Percentiles rank a stretch among this genome's conserved stretches.
phyloP scores from a whole-genome alignment of 2,329 filamentous ascomycete genomes.

The Colletotrichum somersetense region DNA sequence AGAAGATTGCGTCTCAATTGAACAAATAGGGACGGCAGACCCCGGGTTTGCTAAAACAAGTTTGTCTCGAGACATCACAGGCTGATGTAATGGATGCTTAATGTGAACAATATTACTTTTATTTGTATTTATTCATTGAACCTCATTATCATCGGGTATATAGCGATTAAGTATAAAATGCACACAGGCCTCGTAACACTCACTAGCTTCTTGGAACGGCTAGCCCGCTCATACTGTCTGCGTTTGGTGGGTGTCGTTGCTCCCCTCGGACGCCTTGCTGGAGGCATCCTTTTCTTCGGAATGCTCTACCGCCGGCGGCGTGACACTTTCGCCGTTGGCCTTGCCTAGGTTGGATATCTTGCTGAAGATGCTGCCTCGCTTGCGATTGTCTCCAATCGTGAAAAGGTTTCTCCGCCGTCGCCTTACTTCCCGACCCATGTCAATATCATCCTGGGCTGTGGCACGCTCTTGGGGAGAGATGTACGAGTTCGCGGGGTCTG shows the following conservation, averaged over 20 bases:
- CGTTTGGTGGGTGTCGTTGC: slow-evolving; percentile 28
- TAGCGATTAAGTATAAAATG: slow-evolving; percentile 38
- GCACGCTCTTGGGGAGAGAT: slow-evolving; percentile 38
- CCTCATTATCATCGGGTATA: slow-evolving; percentile 41
- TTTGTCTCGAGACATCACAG: not conserved
- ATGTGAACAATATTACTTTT: slow-evolving; percentile 6
- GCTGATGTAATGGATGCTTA: not conserved
- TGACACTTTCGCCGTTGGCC: slow-evolving; percentile 35
- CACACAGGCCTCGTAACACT: slow-evolving; percentile 19
- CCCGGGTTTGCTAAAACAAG: not conserved
- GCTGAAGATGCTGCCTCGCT: slow-evolving; percentile 35
- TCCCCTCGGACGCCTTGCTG: slow-evolving; percentile 36
- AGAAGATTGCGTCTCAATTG: slow-evolving; percentile 59
- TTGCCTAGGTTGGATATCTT: slow-evolving; percentile 36
- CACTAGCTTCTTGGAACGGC: slow-evolving; percentile 8
- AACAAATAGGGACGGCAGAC: not conserved
- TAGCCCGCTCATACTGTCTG: slow-evolving; percentile 33
- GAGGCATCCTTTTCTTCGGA: slow-evolving; percentile 36
- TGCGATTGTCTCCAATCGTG: slow-evolving; percentile 28
- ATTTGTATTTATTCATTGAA: slow-evolving; percentile 26
- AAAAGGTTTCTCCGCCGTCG: slow-evolving; percentile 26
- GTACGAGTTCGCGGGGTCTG: slow-evolving; percentile 50
- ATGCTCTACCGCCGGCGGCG: slow-evolving; percentile 33
- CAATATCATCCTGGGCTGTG: slow-evolving; percentile 31
- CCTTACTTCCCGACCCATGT: slow-evolving; percentile 31